phyloP scores from a whole-genome alignment of 1,284 basidiomycete species.

The Irpex sp. region DNA sequence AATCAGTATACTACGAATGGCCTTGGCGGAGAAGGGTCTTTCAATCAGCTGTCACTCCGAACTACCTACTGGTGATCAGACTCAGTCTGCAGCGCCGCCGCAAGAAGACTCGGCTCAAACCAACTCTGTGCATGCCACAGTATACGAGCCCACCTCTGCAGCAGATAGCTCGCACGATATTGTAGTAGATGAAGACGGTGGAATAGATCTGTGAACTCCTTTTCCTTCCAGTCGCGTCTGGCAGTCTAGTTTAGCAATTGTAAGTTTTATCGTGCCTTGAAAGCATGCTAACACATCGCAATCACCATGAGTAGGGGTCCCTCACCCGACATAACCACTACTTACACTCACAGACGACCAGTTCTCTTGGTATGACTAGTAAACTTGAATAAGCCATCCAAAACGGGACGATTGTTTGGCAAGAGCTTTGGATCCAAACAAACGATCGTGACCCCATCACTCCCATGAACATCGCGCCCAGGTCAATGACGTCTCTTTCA shows the following conservation, averaged over 20 bases:
- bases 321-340: too few relatives aligned
- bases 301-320: too few relatives aligned
- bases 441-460: conserved; percentile 1
- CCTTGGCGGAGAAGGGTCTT: conserved; percentile 67
- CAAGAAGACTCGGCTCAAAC: background rate
- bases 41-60: conserved; percentile 48
- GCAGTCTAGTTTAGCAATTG: too few relatives aligned
- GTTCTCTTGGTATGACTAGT: too few relatives aligned
- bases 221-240: background rate
- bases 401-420: conserved; percentile 17
- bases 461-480: background rate
- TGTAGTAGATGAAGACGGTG: conserved; percentile 16
- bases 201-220: conserved; percentile 21
- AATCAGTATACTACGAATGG: conserved; percentile 71
- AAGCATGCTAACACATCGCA: too few relatives aligned
- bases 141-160: background rate
- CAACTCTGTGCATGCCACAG: background rate
- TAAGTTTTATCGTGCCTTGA: too few relatives aligned
- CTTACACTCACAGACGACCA: too few relatives aligned
- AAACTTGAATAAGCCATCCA: background rate
- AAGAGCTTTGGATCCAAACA: conserved; percentile 17
- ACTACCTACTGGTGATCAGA: conserved; percentile 22
- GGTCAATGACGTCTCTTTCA: background rate
- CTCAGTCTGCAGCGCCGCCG: background rate
- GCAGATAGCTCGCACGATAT: background rate